These are phyloP conservation scores for Venturia aucupariae DNA, from an alignment of 2,329 filamentous ascomycete genomes.

Conservation along the genomic window DNA sequence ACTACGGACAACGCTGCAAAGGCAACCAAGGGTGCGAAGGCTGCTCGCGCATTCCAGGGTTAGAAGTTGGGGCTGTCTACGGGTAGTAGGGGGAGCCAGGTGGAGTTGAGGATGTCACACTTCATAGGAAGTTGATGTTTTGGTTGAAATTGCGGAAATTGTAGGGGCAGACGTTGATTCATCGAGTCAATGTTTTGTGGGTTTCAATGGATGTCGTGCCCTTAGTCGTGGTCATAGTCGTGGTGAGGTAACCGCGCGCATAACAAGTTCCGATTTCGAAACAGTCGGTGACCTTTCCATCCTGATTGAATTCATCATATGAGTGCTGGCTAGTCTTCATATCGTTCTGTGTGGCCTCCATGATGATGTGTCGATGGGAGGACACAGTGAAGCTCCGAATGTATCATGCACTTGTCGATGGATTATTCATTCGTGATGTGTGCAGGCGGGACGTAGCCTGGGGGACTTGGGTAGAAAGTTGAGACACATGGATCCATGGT, in stretches of 20 bases:
- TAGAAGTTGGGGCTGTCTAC: neutral
- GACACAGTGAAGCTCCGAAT: no score
- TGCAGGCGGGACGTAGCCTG: no score
- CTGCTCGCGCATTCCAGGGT: neutral
- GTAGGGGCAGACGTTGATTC: neutral
- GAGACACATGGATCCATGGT: no score
- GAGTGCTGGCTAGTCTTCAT: no score
- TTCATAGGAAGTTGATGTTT: neutral
- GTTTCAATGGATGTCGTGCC: neutral
- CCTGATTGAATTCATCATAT: no score
- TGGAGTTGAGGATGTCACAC: neutral
- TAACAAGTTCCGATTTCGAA: neutral
- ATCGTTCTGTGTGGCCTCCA: no score
- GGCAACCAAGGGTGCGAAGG: neutral
- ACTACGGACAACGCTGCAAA: neutral
- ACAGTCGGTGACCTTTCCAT: no score
- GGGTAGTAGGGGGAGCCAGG: neutral
- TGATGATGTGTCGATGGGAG: no score
- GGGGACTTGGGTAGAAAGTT: no score
- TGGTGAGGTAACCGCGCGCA: neutral
- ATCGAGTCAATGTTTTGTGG: neutral
- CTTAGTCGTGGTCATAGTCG: neutral
- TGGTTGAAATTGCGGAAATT: neutral
- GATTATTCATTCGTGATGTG: no score
- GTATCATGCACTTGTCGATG: no score